These are phyloP conservation scores for Pyricularia sp. DNA, from an alignment of 2,329 filamentous ascomycete species.

Conservation along the genomic window DNA sequence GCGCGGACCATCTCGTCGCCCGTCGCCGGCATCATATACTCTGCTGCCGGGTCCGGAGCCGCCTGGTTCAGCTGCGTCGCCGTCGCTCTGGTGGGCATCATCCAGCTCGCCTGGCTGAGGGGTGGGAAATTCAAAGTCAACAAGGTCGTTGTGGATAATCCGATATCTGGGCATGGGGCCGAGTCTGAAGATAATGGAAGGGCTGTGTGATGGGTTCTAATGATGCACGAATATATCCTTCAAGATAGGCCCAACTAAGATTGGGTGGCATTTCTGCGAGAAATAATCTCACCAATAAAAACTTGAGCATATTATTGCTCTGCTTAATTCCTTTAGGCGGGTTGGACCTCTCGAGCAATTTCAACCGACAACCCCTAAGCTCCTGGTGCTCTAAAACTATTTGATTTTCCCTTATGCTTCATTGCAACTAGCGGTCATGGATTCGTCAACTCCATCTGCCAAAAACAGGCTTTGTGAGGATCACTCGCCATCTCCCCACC, in stretches of 20 bases:
- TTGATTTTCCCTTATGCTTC: not conserved
- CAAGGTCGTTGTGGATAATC: conserved; percentile 1
- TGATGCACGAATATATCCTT: not conserved
- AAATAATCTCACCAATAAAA: not conserved
- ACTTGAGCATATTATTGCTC: not conserved
- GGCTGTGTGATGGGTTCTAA: not conserved
- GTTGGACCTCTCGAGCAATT: not conserved
- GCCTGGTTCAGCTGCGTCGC: conserved; percentile 1
- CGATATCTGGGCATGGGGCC: not conserved
- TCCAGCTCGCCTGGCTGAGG: not conserved
- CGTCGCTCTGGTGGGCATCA: not conserved
- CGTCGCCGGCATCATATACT: not conserved
- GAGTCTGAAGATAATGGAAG: not conserved
- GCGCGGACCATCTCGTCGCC: not conserved
- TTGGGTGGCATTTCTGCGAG: not conserved
- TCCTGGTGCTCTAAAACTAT: not conserved
- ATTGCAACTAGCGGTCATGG: no score
- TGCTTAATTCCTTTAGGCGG: not conserved
- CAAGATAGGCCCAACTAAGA: not conserved
- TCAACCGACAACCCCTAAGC: not conserved
- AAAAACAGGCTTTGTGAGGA: not conserved
- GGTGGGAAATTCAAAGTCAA: not conserved
- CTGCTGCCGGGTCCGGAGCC: not conserved
- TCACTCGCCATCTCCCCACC: not conserved
- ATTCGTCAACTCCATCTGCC: not conserved